Evolutionary conservation across 129 eudicot species (phyloP).

Genomic region (Flaveria trinervia): DNA sequence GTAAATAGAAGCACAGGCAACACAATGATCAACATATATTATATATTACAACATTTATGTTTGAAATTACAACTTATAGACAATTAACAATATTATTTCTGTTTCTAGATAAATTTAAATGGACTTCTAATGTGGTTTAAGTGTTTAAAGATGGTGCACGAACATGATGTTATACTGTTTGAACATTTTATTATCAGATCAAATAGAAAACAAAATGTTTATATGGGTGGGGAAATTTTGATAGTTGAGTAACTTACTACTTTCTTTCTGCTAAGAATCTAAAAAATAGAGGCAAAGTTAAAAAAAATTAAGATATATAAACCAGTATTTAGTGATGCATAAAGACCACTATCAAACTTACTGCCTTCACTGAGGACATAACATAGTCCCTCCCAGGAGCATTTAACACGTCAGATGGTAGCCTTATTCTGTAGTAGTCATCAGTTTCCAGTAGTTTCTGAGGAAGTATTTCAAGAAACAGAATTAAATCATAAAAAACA

Average conservation of each 20-base stretch:
- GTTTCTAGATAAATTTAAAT: conserved; percentile 2
- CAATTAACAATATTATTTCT: background rate
- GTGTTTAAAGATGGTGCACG: background rate
- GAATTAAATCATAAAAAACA: background rate
- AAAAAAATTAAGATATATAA: background rate
- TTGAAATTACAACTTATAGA: background rate
- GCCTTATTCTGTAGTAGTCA: conserved; percentile 77
- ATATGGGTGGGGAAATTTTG: background rate
- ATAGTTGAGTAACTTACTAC: background rate
- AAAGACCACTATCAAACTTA: conserved; percentile 38
- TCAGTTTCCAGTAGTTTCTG: conserved; percentile 75
- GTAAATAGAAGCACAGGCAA: conserved; percentile 22
- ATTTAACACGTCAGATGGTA: conserved; percentile 82
- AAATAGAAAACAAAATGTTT: background rate
- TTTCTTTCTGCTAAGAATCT: background rate
- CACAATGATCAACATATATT: conserved; percentile 8
- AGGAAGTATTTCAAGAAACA: conserved; percentile 19
- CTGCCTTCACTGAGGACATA: conserved; percentile 87
- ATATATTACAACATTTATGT: background rate
- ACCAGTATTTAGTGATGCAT: conserved; percentile 13
- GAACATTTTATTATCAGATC: background rate
- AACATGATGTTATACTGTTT: background rate
- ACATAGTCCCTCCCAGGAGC: conserved; percentile 82
- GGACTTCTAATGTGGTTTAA: background rate
- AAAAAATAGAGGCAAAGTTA: background rate